A percentile compares a stretch with the other conserved stretches of the same genome.
Conservation (phyloP, 352 stramenopile genomes). For the Hyaloperonospora arabidopsidis region DNA sequence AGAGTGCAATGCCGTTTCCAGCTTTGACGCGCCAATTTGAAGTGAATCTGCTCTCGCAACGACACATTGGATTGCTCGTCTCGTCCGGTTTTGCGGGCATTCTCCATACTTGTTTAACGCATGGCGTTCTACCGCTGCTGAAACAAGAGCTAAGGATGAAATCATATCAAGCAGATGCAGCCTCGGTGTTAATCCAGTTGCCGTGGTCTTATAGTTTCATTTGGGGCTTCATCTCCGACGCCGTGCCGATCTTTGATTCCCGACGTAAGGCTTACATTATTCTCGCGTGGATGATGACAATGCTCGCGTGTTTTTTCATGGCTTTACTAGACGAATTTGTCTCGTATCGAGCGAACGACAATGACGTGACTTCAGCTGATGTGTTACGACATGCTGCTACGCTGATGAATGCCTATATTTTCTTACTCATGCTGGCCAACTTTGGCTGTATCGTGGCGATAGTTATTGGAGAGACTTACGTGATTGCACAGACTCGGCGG, state of each 20-base stretch:
- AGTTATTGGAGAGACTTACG: conserved; percentile 45
- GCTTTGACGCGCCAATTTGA: conserved; percentile 9
- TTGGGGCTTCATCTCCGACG: conserved; percentile 48
- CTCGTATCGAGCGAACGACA: background rate
- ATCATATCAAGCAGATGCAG: conserved; percentile 29
- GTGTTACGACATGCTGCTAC: background rate
- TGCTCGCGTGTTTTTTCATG: conserved; percentile 42
- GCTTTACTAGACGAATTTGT: conserved; percentile 43
- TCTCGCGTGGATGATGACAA: conserved; percentile 34
- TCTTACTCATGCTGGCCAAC: conserved; percentile 39
- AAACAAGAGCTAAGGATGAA: conserved; percentile 33
- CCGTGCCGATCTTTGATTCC: conserved; percentile 34
- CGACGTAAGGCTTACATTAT: conserved; percentile 54
- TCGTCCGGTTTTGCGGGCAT: conserved; percentile 34
- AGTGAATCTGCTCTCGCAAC: conserved; percentile 15
- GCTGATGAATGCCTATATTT: conserved; percentile 37
- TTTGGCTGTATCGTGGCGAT: conserved; percentile 45
- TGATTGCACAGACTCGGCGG: conserved; percentile 49
- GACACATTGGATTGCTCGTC: conserved; percentile 31
- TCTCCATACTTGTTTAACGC: conserved; percentile 30
- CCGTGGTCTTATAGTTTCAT: conserved; percentile 47
- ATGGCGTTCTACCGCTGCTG: conserved; percentile 34
- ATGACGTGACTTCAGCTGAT: background rate
- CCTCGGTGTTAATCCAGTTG: conserved; percentile 30
- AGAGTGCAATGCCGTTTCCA: conserved; percentile 14